Evolutionary conservation across 108 stramenopile species (phyloP), one percentile per base, ranked within the genome.

Genomic region (Nitzschia sp.): DNA sequence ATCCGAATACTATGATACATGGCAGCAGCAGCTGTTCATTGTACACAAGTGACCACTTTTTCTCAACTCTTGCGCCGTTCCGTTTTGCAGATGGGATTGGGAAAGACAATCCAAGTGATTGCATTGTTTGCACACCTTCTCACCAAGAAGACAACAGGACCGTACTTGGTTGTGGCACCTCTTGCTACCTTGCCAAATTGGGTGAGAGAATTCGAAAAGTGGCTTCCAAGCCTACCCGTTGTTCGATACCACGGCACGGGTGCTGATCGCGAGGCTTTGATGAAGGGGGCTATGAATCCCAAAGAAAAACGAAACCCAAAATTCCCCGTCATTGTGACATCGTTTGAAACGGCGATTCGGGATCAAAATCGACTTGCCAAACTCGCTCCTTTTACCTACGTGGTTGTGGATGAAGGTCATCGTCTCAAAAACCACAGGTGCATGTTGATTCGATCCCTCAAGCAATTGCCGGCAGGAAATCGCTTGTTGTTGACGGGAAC

Each of bases 141-240:
- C 3, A 93, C 89, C 45, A 85, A 88, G 84, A 73, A 78, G 32
- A 94, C 96, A 4, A 72, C 85, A 33, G 98, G 98, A 15, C 98
- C 98, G 8, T 97, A 93, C 71, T 77, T 98, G 21, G 83, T 99
- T 32, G 94, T 95, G 0, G 98, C 97, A 4, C 99, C 99, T 6
- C 91, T 98, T 0, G 98, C 99, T 5, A 98, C 99, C 2, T 81
- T 99, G n/a, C 95, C 95, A 45, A 98, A 99, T 66, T 99, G 99
- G 99, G 87, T 89, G 17, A 82, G 93, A 8, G 99, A 99, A 82
- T 86, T 99, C 69, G 60, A 92, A 74, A 96, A 96, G 75, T 99
- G 99, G 99, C 70, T 97, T 4, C 99, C 99, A 0, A 59, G 54
- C 45, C 76, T 88, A 54, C 85, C 92, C 1, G 97, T 97, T 4